Conservation (phyloP, 768 basidiomycete species). For the Psilocybe azurescens region DNA sequence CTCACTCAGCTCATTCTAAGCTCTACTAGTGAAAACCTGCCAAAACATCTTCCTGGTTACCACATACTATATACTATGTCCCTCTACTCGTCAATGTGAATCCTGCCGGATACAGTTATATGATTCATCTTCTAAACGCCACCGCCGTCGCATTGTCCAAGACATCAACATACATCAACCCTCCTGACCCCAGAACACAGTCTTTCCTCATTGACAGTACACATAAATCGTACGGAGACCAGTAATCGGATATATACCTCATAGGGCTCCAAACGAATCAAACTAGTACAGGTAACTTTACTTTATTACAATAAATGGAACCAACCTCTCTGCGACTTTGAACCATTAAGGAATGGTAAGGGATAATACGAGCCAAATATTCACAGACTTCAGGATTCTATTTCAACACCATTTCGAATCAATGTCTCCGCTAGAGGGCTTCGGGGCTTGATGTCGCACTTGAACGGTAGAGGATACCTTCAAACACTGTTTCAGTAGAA, state of each 20-base stretch:
- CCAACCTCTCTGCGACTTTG: too few species aligned
- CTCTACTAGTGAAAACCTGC: neutral
- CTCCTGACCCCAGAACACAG: too few species aligned
- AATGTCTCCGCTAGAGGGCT: neutral
- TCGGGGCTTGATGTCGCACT: constrained; percentile 11
- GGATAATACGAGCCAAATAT: too few species aligned
- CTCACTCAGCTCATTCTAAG: neutral
- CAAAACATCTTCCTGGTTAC: neutral
- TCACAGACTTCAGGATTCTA: neutral
- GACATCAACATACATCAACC: too few species aligned
- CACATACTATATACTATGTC: neutral
- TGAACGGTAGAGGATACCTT: constrained; percentile 13
- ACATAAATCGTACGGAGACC: too few species aligned
- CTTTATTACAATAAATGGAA: too few species aligned
- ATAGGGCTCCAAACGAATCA: constrained; percentile 27
- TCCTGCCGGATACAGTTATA: neutral
- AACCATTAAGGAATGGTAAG: too few species aligned
- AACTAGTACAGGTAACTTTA: too few species aligned
- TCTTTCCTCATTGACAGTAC: too few species aligned
- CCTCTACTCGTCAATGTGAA: neutral
- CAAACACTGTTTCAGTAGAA: neutral
- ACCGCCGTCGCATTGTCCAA: too few species aligned
- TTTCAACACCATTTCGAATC: neutral
- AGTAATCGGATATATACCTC: constrained; percentile 62
- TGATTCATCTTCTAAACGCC: neutral